A percentile compares a stretch with the other conserved stretches of the same genome.
Conservation (phyloP, 169 alveolate species). For the Hammondia hammondi region DNA sequence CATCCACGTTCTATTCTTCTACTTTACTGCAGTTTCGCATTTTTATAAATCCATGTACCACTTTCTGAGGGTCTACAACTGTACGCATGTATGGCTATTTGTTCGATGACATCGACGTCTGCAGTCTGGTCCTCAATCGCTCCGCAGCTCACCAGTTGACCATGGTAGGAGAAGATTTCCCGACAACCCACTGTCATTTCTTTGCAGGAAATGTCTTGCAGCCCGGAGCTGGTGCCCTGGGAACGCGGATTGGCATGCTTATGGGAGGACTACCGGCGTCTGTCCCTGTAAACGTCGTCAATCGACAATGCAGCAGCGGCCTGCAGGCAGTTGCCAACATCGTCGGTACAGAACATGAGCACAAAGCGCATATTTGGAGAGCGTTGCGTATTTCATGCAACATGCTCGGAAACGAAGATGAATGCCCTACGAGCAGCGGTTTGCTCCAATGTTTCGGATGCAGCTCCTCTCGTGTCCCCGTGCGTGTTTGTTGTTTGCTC, state of each 20-base stretch:
- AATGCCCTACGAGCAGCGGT: no score
- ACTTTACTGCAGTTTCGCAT: no score
- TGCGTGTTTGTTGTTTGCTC: neutral
- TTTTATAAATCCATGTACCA: no score
- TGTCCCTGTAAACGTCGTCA: conserved; percentile 82
- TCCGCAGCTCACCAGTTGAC: no score
- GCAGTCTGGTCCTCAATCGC: no score
- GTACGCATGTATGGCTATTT: no score
- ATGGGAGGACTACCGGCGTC: conserved; percentile 86
- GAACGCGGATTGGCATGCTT: conserved; percentile 85
- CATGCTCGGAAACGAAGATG: neutral
- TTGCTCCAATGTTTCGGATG: neutral
- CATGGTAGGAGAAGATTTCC: neutral
- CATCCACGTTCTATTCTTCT: no score
- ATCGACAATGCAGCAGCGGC: conserved; percentile 93
- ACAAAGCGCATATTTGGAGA: neutral
- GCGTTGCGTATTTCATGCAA: neutral
- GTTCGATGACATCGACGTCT: no score
- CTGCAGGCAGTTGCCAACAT: conserved; percentile 89
- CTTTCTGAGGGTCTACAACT: no score
- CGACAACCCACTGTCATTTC: neutral
- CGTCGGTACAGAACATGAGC: conserved; percentile 71
- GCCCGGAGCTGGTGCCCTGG: conserved; percentile 87
- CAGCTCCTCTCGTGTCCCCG: neutral
- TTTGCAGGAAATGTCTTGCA: conserved; percentile 67